Conservation (phyloP, 371 early-diverging fungal species). For the Mucor plumbeus region DNA sequence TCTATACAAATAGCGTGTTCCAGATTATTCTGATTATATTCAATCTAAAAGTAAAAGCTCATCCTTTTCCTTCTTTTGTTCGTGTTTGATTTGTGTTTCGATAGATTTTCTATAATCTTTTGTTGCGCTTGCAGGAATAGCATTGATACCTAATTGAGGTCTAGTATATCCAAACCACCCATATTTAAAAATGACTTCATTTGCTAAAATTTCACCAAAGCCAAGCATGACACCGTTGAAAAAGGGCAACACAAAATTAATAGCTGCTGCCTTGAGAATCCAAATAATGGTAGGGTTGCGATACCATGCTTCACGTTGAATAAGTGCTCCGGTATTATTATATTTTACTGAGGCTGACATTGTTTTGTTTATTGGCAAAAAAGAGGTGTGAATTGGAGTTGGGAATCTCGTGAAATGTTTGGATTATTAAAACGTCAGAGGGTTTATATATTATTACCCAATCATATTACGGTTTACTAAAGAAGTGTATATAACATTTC, state of each 20-base stretch:
- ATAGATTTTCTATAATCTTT: slow-evolving; percentile 46
- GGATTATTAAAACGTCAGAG: neutral
- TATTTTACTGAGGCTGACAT: slow-evolving; percentile 4
- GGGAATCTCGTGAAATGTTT: neutral
- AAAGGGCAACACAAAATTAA: slow-evolving; percentile 74
- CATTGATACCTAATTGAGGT: slow-evolving; percentile 38
- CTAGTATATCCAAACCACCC: slow-evolving; percentile 70
- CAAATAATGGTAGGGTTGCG: slow-evolving; percentile 49
- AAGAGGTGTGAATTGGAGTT: neutral
- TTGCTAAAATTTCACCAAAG: slow-evolving; percentile 84
- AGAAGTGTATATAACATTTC: neutral
- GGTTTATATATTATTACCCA: neutral
- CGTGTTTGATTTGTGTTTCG: slow-evolving; percentile 31
- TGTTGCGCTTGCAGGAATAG: slow-evolving; percentile 44
- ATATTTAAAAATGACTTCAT: slow-evolving; percentile 76
- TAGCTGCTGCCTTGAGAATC: slow-evolving; percentile 53
- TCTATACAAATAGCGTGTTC: neutral
- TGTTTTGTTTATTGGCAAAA: neutral
- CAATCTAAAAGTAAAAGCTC: slow-evolving; percentile 2
- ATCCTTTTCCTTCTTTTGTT: slow-evolving; percentile 30
- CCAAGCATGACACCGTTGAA: slow-evolving; percentile 83
- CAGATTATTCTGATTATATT: neutral
- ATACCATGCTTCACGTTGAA: slow-evolving; percentile 52
- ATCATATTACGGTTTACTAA: neutral
- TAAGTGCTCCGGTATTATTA: slow-evolving; percentile 19